Evolutionary conservation across 352 stramenopile genomes (phyloP).

Genomic region (Saprolegnia parasitica): DNA sequence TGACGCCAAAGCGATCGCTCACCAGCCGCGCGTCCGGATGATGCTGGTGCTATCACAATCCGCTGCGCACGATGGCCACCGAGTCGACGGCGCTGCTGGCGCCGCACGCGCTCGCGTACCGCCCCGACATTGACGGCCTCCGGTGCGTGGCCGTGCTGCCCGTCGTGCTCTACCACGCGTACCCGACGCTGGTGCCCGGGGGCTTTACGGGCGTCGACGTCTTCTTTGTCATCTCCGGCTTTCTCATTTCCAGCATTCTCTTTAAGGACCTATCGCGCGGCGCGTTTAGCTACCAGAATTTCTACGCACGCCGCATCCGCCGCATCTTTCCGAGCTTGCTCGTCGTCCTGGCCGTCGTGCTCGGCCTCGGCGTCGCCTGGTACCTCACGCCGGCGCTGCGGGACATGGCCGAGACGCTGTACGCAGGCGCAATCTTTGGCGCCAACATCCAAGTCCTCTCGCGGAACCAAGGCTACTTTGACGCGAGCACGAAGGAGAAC

Average conservation of each 20-base stretch:
- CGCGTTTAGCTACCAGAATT: slow-evolving; percentile 18
- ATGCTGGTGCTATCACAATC: no score
- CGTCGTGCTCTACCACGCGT: slow-evolving; percentile 26
- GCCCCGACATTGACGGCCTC: slow-evolving; percentile 28
- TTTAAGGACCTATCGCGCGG: slow-evolving; percentile 19
- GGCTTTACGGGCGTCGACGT: slow-evolving; percentile 28
- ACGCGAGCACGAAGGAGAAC: slow-evolving; percentile 20
- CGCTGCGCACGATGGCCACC: background rate
- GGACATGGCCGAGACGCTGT: slow-evolving; percentile 17
- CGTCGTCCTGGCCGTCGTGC: background rate
- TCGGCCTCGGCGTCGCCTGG: slow-evolving; percentile 9
- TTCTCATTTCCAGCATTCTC: slow-evolving; percentile 26
- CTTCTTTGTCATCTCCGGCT: slow-evolving; percentile 31
- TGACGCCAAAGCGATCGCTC: no score
- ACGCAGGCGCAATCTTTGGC: slow-evolving; percentile 23
- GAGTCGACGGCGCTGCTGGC: background rate
- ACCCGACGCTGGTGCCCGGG: background rate
- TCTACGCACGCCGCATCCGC: slow-evolving; percentile 23
- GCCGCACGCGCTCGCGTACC: slow-evolving; percentile 15
- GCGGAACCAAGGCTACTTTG: slow-evolving; percentile 19
- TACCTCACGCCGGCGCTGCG: background rate
- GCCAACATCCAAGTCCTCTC: slow-evolving; percentile 24
- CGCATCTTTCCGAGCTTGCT: slow-evolving; percentile 27
- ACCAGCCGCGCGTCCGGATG: no score
- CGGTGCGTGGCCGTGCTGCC: slow-evolving; percentile 17